Evolutionary conservation across 2,329 filamentous ascomycete species (phyloP), one percentile per base, ranked within the genome.

Genomic region (Aurifilum marmelostoma): DNA sequence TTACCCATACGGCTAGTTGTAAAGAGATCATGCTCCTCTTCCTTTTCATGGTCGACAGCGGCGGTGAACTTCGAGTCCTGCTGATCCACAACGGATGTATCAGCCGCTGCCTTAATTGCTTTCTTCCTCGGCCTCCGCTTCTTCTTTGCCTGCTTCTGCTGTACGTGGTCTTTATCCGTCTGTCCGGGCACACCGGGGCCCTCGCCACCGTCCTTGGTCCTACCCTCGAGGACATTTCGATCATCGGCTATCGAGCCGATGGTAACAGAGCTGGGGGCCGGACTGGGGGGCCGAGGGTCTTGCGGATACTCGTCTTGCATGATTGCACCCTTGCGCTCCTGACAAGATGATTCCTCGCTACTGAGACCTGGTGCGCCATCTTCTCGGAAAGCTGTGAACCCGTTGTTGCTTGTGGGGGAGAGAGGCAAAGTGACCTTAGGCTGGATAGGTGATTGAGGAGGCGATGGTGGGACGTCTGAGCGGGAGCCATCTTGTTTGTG

Each of bases 221-320:
- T 18, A 14, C 37, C 58, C 5, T 67, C 39, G 2, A 47, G 43
- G 3, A n/a, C 39, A 24, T 21, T 21, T 18, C 24, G 43, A 14
- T 24, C 37, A 18, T 58, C 63, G 7, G 7, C n/a, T 2, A 11
- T 9, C 18, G 50, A 37, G 16, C 54, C 41, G 11, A 59, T 16
- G 11, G 64, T 58, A 18, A 37, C 61, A 8, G 61, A 67, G 47
- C 54, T 67, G 9, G 60, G 11, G 37, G 64, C 56, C 61, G 69
- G 59, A 11, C 54, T 67, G n/a, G 24, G 21, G 1, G 67, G 60
- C 16, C 18, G 21, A 32, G 59, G 3, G 14, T 27, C 37, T 18
- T 61, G 63, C 50, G 29, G 24, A 12, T 21, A 1, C 9, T 61
- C 27, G 43, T 6, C 16, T 5, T 29, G 16, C 18, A 1, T 54